These are phyloP conservation scores for Termitomyces titanicus DNA, from an alignment of 768 basidiomycete species.

Conservation along the genomic window DNA sequence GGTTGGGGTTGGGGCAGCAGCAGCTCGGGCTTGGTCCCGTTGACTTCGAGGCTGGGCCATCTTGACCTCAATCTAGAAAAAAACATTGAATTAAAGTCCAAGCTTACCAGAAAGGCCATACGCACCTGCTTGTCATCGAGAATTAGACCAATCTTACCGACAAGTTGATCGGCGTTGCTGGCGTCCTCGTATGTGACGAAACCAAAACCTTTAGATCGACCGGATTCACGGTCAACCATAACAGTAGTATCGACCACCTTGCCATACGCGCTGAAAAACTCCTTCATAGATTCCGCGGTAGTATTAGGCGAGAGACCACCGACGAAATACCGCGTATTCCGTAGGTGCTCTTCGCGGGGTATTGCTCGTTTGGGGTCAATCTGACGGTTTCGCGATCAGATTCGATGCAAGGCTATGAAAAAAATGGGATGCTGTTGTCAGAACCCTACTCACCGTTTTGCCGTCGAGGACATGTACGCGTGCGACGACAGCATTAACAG, in stretches of 20 bases:
- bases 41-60: conserved; percentile 71
- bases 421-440: background rate
- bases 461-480: conserved; percentile 74
- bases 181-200: conserved; percentile 79
- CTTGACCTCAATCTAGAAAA: conserved; percentile 78
- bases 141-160: conserved; percentile 62
- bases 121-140: conserved; percentile 76
- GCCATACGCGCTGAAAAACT: conserved; percentile 72
- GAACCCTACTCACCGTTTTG: conserved; percentile 51
- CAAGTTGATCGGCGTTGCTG: conserved; percentile 60
- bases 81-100: background rate
- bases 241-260: conserved; percentile 81
- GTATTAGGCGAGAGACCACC: conserved; percentile 69
- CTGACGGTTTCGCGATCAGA: conserved; percentile 30
- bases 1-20: conserved; percentile 16
- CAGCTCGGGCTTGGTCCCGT: conserved; percentile 48
- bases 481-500: conserved; percentile 62
- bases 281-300: conserved; percentile 66
- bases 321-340: conserved; percentile 79
- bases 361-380: conserved; percentile 89
- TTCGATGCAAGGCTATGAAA: background rate
- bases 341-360: conserved; percentile 73
- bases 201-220: conserved; percentile 78
- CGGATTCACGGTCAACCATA: conserved; percentile 79
- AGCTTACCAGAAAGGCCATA: background rate